phyloP scores from a whole-genome alignment of 352 stramenopile species.

The Phytophthora tubulina region DNA sequence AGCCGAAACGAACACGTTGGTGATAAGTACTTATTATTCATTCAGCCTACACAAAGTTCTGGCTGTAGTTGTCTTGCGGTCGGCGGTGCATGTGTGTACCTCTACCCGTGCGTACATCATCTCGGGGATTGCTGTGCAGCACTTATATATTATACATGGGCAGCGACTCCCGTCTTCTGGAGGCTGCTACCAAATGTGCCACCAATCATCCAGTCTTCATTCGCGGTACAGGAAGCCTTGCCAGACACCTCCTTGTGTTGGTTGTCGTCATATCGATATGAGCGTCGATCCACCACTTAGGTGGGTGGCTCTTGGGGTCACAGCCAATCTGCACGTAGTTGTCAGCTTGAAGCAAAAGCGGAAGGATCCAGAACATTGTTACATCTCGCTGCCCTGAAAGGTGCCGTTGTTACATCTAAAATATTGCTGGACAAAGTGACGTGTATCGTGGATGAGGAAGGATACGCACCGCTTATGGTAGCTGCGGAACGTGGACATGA shows the following conservation, averaged over 20 bases:
- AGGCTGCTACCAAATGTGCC: slow-evolving; percentile 4
- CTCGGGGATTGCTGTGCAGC: too few relatives aligned
- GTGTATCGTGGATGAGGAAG: too few relatives aligned
- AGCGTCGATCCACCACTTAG: slow-evolving; percentile 68
- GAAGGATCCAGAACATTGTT: too few relatives aligned
- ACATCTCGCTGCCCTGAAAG: too few relatives aligned
- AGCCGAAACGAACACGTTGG: slow-evolving; percentile 24
- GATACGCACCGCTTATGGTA: too few relatives aligned
- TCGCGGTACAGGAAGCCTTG: slow-evolving; percentile 50
- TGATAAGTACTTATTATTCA: background rate
- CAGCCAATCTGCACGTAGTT: slow-evolving; percentile 68
- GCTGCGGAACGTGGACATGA: too few relatives aligned
- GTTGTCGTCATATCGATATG: slow-evolving; percentile 69
- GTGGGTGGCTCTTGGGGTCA: slow-evolving; percentile 63
- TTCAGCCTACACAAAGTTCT: slow-evolving; percentile 57
- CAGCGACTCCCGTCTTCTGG: too few relatives aligned
- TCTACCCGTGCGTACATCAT: too few relatives aligned
- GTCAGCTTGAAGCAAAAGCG: slow-evolving; percentile 18
- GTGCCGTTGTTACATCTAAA: too few relatives aligned
- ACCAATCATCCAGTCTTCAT: slow-evolving; percentile 58
- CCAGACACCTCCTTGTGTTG: slow-evolving; percentile 49
- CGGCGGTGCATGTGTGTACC: background rate
- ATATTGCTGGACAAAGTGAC: too few relatives aligned
- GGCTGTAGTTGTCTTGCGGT: slow-evolving; percentile 50
- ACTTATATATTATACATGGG: too few relatives aligned